These are phyloP conservation scores for Backusella parvicylindrica DNA, from an alignment of 192 early-diverging fungal species.

Conservation along the genomic window DNA sequence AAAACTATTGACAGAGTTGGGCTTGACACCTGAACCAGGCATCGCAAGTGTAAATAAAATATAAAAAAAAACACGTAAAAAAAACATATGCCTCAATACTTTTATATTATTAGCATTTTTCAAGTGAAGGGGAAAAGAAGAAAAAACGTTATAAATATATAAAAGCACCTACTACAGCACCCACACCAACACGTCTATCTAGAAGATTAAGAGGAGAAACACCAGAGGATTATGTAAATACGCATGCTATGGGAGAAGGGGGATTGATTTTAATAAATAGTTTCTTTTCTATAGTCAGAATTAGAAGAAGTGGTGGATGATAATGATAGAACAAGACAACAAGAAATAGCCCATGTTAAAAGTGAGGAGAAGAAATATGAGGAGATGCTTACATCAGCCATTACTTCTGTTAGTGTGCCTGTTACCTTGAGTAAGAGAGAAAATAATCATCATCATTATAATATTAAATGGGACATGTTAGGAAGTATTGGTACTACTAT, in stretches of 20 bases:
- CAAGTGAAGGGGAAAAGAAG: background rate
- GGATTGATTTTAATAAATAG: too few species aligned
- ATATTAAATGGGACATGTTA: conserved; percentile 8
- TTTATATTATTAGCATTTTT: background rate
- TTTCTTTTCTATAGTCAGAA: conserved; percentile 23
- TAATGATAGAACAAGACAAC: conserved; percentile 18
- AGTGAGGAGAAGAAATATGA: background rate
- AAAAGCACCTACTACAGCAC: background rate
- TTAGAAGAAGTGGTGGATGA: conserved; percentile 24
- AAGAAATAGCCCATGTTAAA: background rate
- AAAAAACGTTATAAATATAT: background rate
- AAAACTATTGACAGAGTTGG: conserved; percentile 36
- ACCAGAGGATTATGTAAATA: conserved; percentile 30
- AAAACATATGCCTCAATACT: background rate
- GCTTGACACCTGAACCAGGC: conserved; percentile 12
- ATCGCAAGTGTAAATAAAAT: background rate
- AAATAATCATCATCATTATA: background rate
- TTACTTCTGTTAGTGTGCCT: conserved; percentile 9
- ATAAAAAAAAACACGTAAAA: background rate
- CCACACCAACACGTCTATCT: conserved; percentile 5
- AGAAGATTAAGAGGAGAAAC: conserved; percentile 24
- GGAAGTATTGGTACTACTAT: conserved; percentile 51
- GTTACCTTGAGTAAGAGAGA: conserved; percentile 38
- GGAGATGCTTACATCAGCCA: background rate
- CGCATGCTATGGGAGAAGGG: too few species aligned